Evolutionary conservation across 2,329 filamentous ascomycete genomes (phyloP), one percentile per base, ranked within the genome.

Genomic region (Cladosporium cucumerinum): DNA sequence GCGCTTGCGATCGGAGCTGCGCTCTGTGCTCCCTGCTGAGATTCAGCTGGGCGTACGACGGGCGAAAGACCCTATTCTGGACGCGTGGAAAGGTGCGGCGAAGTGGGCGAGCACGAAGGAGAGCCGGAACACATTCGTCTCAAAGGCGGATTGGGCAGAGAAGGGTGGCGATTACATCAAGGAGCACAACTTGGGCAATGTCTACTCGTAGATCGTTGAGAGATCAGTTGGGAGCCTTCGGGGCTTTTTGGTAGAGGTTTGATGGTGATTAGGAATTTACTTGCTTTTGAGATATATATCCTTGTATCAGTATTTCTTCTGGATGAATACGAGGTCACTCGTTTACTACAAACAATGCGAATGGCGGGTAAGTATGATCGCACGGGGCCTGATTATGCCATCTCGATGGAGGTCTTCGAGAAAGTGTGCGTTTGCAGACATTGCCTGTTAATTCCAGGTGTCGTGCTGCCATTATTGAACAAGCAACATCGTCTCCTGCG

Each of bases 81-180:
- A 99, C 82, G 91, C 94, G 3, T 99, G 95, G 95, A 91, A 85
- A 77, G 95, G 95, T 8, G 95, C 95, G 1, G 94, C 95, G 14
- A 84, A 86, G 67, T 99, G 95, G 94, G 90, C 89, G 46, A 82
- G 84, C 1, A 75, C 81, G 34, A 82, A 83, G 23, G 81, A 83
- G 61, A 88, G 88, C 79, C 66, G 73, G 55, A 86, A 80, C 39
- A 87, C 87, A 5, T 89, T 87, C 67, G 85, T 99, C 49, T 90
- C 89, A 1, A 87, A 85, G 72, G 89, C 89, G 69, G 95, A 98
- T 78, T 99, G 92, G 79, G 77, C 86, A 71, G 95, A 99, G 82
- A 97, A 96, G 82, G 95, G 95, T 1, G 84, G 87, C 25, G 94
- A 98, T 72, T 98, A 98, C 81, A 85, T 98, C 76, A 97, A 96